Evolutionary conservation across 306 rosid species (phyloP).

Genomic region (Rosa lucieae): DNA sequence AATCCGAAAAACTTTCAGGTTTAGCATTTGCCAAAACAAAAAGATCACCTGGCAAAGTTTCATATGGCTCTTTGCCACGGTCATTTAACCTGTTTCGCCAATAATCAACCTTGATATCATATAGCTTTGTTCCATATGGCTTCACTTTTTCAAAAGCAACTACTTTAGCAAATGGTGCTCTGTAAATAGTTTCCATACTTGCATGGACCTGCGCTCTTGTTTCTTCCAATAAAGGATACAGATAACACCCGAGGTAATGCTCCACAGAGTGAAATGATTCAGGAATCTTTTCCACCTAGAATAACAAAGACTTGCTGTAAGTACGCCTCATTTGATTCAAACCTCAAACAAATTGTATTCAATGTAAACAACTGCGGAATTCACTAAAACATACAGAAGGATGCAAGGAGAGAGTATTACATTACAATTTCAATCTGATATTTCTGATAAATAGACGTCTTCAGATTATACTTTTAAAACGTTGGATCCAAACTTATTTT

Average conservation of each 20-base stretch:
- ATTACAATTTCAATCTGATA: too few relatives aligned
- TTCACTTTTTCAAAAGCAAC: slow-evolving; percentile 26
- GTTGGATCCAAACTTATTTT: too few relatives aligned
- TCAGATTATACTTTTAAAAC: too few relatives aligned
- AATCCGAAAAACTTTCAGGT: slow-evolving; percentile 47
- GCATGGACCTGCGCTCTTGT: slow-evolving; percentile 42
- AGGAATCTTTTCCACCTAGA: slow-evolving; percentile 48
- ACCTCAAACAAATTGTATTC: too few relatives aligned
- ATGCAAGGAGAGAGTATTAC: too few relatives aligned
- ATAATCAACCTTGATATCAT: slow-evolving; percentile 34
- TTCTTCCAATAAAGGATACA: slow-evolving; percentile 56
- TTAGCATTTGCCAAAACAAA: slow-evolving; percentile 54
- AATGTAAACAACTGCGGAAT: too few relatives aligned
- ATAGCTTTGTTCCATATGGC: slow-evolving; percentile 12
- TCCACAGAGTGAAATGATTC: slow-evolving; percentile 30
- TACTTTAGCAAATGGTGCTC: slow-evolving; percentile 37
- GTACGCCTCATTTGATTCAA: background rate
- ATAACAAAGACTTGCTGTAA: background rate
- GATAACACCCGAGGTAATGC: slow-evolving; percentile 38
- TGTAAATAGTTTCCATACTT: slow-evolving; percentile 46
- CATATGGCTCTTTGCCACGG: slow-evolving; percentile 33
- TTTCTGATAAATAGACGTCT: too few relatives aligned
- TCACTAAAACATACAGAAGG: too few relatives aligned
- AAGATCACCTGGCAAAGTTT: slow-evolving; percentile 47
- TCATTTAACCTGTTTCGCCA: slow-evolving; percentile 53